Conservation (phyloP, 2,329 filamentous ascomycete genomes). For the Botryotinia globosa region DNA sequence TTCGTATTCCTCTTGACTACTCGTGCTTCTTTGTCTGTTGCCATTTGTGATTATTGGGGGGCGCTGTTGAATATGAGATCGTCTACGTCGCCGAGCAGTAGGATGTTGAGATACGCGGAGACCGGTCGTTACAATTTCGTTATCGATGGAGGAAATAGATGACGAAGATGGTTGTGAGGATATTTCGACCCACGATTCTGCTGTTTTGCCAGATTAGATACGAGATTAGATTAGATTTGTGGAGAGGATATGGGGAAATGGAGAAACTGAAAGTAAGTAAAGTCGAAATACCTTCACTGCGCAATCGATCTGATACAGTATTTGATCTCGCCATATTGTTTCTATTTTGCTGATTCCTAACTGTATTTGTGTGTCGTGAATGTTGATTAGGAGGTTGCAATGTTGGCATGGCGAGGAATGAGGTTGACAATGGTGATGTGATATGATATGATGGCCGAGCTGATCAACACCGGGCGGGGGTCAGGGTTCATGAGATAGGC, state of each 20-base stretch:
- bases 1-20: conserved; percentile 92
- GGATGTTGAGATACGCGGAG: conserved; percentile 69
- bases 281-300: conserved; percentile 33
- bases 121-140: conserved; percentile 89
- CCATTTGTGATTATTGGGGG: conserved; percentile 39
- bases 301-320: conserved; percentile 28
- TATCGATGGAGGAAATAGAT: conserved; percentile 78
- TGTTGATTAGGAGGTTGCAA: conserved; percentile 19
- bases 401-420: conserved; percentile 21
- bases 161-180: conserved; percentile 91
- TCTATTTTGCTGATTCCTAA: conserved; percentile 15
- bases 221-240: conserved; percentile 30
- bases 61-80: conserved; percentile 31
- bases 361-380: conserved; percentile 2
- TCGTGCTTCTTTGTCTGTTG: conserved; percentile 49
- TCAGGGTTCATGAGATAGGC: neutral
- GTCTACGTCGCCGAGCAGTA: conserved; percentile 57
- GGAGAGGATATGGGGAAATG: neutral
- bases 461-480: conserved; percentile 9
- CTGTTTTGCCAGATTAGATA: conserved; percentile 12
- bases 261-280: neutral
- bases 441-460: conserved; percentile 5
- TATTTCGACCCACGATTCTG: conserved; percentile 96
- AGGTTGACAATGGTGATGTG: conserved; percentile 4
- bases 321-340: conserved; percentile 24